Percentiles rank a stretch among this genome's conserved stretches.
These are phyloP conservation scores for Phytophthora nicotianae DNA, from an alignment of 352 stramenopile species.

Conservation along the genomic window DNA sequence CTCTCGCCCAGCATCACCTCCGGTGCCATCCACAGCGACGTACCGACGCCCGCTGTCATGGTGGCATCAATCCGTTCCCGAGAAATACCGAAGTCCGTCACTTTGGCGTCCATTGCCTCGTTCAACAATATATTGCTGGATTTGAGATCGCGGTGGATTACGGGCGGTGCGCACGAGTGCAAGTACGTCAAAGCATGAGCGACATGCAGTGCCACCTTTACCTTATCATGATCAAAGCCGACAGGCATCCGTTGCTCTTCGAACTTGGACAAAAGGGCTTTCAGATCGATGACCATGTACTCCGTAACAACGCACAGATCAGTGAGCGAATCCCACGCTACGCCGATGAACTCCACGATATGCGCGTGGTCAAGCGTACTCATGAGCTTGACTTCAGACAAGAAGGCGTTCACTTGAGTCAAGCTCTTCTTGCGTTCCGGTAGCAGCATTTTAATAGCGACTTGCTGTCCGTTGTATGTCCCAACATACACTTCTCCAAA, in stretches of 20 bases:
- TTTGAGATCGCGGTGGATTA: constrained; percentile 54
- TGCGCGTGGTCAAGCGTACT: constrained; percentile 33
- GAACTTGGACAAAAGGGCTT: constrained; percentile 33
- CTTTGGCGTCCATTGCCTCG: constrained; percentile 34
- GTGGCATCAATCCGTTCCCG: constrained; percentile 38
- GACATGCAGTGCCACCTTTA: constrained; percentile 32
- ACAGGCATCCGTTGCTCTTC: constrained; percentile 26
- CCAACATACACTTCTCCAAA: constrained; percentile 36
- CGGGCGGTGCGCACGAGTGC: constrained; percentile 37
- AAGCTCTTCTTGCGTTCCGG: constrained; percentile 33
- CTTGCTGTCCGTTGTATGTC: constrained; percentile 32
- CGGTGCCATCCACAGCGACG: constrained; percentile 48
- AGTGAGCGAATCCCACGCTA: constrained; percentile 49
- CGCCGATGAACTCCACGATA: constrained; percentile 52
- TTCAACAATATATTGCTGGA: constrained; percentile 48
- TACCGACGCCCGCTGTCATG: constrained; percentile 47
- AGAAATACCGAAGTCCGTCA: constrained; percentile 47
- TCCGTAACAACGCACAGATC: constrained; percentile 49
- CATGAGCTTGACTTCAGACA: constrained; percentile 37
- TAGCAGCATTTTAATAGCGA: constrained; percentile 36
- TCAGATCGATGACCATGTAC: constrained; percentile 50
- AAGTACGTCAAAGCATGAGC: constrained; percentile 42
- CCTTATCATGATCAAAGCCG: constrained; percentile 34
- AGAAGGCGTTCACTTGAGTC: constrained; percentile 34
- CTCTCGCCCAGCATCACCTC: constrained; percentile 49